Evolutionary conservation across 148 eudicot species (phyloP).

Genomic region (Nepenthes mirabilis): DNA sequence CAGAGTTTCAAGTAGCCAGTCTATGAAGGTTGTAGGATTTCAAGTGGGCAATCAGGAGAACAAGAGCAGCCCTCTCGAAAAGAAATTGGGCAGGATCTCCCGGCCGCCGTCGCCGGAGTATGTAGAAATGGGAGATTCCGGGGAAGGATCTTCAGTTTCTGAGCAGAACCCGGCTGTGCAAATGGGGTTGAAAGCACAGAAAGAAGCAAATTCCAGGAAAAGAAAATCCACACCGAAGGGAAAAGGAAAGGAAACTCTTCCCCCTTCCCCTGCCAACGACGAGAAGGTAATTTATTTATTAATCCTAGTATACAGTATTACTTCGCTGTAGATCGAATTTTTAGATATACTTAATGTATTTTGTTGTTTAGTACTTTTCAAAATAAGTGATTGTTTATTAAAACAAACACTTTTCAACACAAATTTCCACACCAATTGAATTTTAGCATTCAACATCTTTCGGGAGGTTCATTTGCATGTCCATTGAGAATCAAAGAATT

Average conservation of each 20-base stretch:
- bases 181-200: slow-evolving; percentile 23
- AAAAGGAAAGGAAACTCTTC: slow-evolving; percentile 29
- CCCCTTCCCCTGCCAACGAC: slow-evolving; percentile 10
- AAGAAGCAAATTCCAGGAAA: slow-evolving; percentile 43
- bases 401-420: too few relatives aligned
- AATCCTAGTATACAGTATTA: too few relatives aligned
- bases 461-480: too few relatives aligned
- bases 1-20: slow-evolving; percentile 14
- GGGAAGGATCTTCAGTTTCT: slow-evolving; percentile 72
- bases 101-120: slow-evolving; percentile 11
- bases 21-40: slow-evolving; percentile 3
- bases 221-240: slow-evolving; percentile 47
- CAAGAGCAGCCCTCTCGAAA: slow-evolving; percentile 1
- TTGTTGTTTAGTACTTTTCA: too few relatives aligned
- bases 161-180: slow-evolving; percentile 63
- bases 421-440: too few relatives aligned
- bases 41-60: neutral
- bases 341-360: too few relatives aligned
- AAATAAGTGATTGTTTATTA: too few relatives aligned
- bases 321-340: too few relatives aligned
- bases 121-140: slow-evolving; percentile 37
- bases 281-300: slow-evolving; percentile 5
- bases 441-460: too few relatives aligned
- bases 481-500: too few relatives aligned
- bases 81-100: slow-evolving; percentile 2